phyloP scores from a whole-genome alignment of 805 yeast genomes.

The Zygosaccharomyces rouxii region DNA sequence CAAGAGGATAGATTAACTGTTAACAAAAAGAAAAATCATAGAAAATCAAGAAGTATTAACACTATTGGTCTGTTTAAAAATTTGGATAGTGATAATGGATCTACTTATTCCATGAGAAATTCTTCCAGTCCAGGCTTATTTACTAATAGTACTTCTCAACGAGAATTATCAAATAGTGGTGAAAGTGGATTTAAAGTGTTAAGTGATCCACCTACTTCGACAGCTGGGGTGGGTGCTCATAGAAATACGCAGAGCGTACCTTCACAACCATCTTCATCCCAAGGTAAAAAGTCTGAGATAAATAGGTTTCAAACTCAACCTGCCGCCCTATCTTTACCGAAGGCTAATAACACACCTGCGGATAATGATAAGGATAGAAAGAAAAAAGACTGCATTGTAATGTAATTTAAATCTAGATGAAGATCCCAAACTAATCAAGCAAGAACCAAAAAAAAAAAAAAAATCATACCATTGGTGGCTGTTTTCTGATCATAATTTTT shows the following conservation, averaged over 20 bases:
- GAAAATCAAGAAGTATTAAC: slow-evolving; percentile 19
- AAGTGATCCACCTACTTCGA: background rate
- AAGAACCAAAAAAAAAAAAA: background rate
- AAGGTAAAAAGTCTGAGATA: background rate
- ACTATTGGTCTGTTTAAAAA: slow-evolving; percentile 25
- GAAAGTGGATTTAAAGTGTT: background rate
- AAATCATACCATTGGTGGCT: too few relatives aligned
- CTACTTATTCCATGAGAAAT: slow-evolving; percentile 2
- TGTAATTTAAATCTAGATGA: slow-evolving; percentile 8
- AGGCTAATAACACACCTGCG: background rate
- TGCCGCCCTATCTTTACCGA: background rate
- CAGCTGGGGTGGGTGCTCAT: background rate
- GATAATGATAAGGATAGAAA: slow-evolving; percentile 7
- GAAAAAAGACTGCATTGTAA: slow-evolving; percentile 19
- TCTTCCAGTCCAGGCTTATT: slow-evolving; percentile 9
- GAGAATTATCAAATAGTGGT: background rate
- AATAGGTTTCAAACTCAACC: background rate
- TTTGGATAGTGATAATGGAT: slow-evolving; percentile 7
- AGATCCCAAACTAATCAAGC: background rate
- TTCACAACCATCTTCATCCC: background rate
- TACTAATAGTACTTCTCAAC: background rate
- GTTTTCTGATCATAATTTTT: background rate
- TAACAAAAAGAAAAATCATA: slow-evolving; percentile 11
- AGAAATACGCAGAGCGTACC: background rate
- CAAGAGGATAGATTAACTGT: background rate